These are phyloP conservation scores for Aspergillus cejpii DNA, from an alignment of 2,329 filamentous ascomycete species.

Conservation along the genomic window DNA sequence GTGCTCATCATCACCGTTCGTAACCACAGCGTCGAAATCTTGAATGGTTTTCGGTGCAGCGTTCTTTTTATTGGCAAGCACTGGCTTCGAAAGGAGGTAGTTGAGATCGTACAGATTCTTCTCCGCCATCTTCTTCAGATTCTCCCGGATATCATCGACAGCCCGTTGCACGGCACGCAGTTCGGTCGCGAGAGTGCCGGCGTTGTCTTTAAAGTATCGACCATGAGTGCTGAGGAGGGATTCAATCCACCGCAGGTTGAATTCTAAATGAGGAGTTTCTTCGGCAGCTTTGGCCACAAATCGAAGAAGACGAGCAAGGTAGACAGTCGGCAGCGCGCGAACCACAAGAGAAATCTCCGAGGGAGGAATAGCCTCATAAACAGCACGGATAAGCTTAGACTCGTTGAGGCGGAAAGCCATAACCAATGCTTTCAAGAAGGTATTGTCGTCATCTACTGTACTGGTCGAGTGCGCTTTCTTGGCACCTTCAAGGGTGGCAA, in stretches of 20 bases:
- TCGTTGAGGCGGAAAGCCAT: constrained; percentile 98
- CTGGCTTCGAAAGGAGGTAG: constrained; percentile 60
- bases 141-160: constrained; percentile 70
- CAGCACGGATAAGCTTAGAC: constrained; percentile 67
- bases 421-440: constrained; percentile 79
- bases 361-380: constrained; percentile 77
- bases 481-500: constrained; percentile 59
- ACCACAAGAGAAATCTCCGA: constrained; percentile 71
- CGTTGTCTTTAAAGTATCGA: constrained; percentile 72
- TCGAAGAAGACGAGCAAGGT: constrained; percentile 74
- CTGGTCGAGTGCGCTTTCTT: constrained; percentile 26
- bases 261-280: constrained; percentile 86
- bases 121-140: constrained; percentile 75
- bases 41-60: constrained; percentile 26
- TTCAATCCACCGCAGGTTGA: constrained; percentile 90
- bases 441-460: constrained; percentile 62
- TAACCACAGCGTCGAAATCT: constrained; percentile 12
- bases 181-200: constrained; percentile 74
- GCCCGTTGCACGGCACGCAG: constrained; percentile 75
- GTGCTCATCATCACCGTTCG: constrained; percentile 22
- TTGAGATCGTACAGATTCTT: constrained; percentile 86
- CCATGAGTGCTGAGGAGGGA: constrained; percentile 74
- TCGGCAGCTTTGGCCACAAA: constrained; percentile 86
- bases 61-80: constrained; percentile 28
- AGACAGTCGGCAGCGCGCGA: constrained; percentile 71